Evolutionary conservation across 805 yeast genomes (phyloP).

Genomic region (Lipomyces spencermartinsiae): DNA sequence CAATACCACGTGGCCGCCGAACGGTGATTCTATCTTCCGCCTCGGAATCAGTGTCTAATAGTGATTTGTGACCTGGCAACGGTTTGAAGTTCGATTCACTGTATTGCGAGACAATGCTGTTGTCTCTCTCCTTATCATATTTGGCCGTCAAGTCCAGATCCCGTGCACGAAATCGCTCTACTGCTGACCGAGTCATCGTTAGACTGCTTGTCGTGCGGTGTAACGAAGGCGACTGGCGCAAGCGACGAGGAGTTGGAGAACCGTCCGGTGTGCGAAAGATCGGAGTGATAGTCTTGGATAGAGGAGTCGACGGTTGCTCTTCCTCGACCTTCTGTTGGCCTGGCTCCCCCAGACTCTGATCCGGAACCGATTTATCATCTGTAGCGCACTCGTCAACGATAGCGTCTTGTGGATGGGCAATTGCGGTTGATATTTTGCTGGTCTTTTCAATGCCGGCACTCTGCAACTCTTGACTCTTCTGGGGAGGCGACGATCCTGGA

Average conservation of each 20-base stretch:
- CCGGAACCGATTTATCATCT: conserved; percentile 5
- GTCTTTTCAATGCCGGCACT: background rate
- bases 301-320: background rate
- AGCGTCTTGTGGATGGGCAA: background rate
- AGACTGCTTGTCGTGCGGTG: conserved; percentile 23
- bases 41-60: conserved; percentile 1
- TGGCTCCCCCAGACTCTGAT: background rate
- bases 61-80: conserved; percentile 12
- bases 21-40: background rate
- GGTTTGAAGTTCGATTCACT: conserved; percentile 26
- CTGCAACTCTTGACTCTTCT: background rate
- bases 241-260: background rate
- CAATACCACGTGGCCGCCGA: conserved; percentile 3
- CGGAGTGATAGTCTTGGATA: conserved; percentile 2
- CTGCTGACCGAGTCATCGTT: conserved; percentile 17
- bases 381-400: background rate
- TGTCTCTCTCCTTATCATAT: conserved; percentile 16
- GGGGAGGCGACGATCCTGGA: conserved; percentile 1
- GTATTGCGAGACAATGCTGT: conserved; percentile 23
- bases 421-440: background rate
- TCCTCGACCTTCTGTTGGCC: background rate
- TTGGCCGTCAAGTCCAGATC: conserved; percentile 21
- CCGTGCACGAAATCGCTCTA: conserved; percentile 19
- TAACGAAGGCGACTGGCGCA: conserved; percentile 4
- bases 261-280: background rate